Evolutionary conservation across 140 eudicot genomes (phyloP), one percentile per base, ranked within the genome.

Genomic region (Flaveria floridana): DNA sequence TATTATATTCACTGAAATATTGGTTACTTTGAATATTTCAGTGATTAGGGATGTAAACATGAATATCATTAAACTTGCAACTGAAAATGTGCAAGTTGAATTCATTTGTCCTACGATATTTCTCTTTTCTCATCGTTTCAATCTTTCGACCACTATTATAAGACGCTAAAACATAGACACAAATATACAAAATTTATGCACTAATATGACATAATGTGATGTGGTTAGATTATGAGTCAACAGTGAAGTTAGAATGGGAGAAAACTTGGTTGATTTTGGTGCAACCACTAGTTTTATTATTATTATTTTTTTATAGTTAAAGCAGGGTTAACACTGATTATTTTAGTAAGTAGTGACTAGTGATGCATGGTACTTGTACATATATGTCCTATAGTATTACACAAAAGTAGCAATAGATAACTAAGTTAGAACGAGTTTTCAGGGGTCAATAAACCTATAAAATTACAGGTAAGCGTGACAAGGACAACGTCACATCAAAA

Each of bases 191-290:
- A 34, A 34, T 34, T 34, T 34, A 34, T 34, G 7, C 7, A 4
- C 41, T 34, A 34, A 5, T 1, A 1, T 34, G 7, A 34, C 41
- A 34, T 34, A 34, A 34, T 37, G 41, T 39, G 55, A 7, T 26
- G 81, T 21, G 70, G 68, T 78, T 76, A 75, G 85, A 70, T 74
- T 66, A 39, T 47, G 72, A 68, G 78, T 87, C 76, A 79, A 80
- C 21, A 68, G 78, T 75, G 72, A 57, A 65, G 81, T 74, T 37
- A 79, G 72, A 67, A 74, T 42, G 15, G 8, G 53, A 68, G 71
- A 78, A 72, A 77, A 71, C 79, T 70, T 73, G 41, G 83, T 63
- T 79, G 84, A 81, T 81, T 83, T 87, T 83, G 92, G 88, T 89
- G 84, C 86, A 89, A 85, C 92, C 83, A 85, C 92, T 89, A 25